Conservation (phyloP, 1,139 yeast species). For the Saccharomyces hybrid region DNA sequence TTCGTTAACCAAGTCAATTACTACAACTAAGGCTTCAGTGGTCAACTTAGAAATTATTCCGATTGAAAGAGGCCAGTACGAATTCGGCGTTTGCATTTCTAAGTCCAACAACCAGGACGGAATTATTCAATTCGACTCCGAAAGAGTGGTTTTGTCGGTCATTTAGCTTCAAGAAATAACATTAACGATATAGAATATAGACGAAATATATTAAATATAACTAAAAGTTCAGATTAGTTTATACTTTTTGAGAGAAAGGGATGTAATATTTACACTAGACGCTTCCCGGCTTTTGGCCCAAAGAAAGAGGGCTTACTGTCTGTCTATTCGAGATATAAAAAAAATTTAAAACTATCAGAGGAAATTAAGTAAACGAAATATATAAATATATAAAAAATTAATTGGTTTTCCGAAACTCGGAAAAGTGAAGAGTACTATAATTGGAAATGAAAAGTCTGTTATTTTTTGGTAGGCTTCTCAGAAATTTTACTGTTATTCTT, state of each 20-base stretch:
- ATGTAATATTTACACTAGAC: not conserved
- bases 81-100: conserved; percentile 19
- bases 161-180: not conserved
- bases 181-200: not conserved
- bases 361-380: not conserved
- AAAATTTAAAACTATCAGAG: not conserved
- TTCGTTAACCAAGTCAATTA: conserved; percentile 13
- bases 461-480: not conserved
- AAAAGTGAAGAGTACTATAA: not conserved
- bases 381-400: too few relatives aligned
- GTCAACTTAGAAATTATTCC: conserved; percentile 21
- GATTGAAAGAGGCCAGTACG: conserved; percentile 25
- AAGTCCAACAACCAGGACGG: conserved; percentile 8
- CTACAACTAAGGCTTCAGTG: conserved; percentile 8
- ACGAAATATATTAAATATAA: not conserved
- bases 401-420: not conserved
- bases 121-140: conserved; percentile 14
- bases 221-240: not conserved
- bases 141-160: conserved; percentile 4
- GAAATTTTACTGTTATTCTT: conserved; percentile 14
- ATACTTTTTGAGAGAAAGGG: not conserved
- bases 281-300: not conserved
- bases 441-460: not conserved
- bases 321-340: not conserved
- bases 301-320: not conserved